Base-by-base conservation (phyloP, 331 rosid species). In the Acacia concinna region DNA sequence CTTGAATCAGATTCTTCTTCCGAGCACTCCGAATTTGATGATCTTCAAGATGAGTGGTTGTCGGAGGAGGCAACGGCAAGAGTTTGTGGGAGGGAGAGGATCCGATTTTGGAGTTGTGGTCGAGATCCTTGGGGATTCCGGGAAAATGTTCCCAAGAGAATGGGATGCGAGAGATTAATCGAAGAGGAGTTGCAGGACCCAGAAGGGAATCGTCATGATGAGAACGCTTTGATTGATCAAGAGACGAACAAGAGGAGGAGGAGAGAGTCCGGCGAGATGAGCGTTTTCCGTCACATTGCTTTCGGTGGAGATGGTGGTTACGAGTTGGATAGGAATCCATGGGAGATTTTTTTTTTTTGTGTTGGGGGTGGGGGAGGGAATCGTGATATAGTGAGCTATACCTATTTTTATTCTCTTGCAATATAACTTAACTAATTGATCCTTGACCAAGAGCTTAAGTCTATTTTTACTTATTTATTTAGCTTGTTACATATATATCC, bases 141-240 rank as follows among this genome's bases (percentile, higher is more conserved):
- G 99, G 99, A 11, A 88, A 74, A 49, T 90, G 92, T 57, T 96
- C 99, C 99, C 99, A 96, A 18, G 99, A 96, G 76, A 96, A 96
- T 7, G 99, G 99, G 37, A 92, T 90, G 15, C 98, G 91, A 2
- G 96, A 89, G 84, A 66, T 66, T 35, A 86, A 81, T 56, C 84
- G 82, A 44, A 84, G 78, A 0, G 96, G 97, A 12, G 89, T 81
- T 44, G 84, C 83, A 17, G 82, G 90, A 25, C 85, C 79, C 0
- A 79, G 79, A 1, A 88, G 88, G 43, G 90, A 82, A 40, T 90
- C 81, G 31, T 90, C 88, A 13, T 38, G 11, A 6, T 7, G 41
- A 38, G 41, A 38, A 38, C 11, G 8, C 8, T 2, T 38, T 38
- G 41, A 38, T 6, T 38, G 12, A 8, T 90, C 90, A 49, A 49